Conservation (phyloP, 306 rosid species). For the Luffa acutangula region DNA sequence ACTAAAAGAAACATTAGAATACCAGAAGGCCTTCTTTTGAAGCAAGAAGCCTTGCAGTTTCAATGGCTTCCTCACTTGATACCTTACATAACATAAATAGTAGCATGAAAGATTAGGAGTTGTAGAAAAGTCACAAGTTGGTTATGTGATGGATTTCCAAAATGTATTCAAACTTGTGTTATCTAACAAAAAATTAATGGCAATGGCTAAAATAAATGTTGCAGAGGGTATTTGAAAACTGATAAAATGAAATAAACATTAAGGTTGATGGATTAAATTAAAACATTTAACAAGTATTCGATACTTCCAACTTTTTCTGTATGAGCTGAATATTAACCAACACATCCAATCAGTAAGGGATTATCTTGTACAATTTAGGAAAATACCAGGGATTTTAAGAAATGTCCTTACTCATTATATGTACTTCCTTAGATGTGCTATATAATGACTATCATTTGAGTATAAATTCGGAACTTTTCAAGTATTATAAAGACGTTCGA, state of each 20-base stretch:
- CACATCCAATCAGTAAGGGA: neutral
- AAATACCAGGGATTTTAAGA: neutral
- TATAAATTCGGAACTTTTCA: neutral
- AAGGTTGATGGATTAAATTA: neutral
- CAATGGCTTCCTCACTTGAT: conserved; percentile 63
- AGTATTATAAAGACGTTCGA: neutral
- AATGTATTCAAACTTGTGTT: neutral
- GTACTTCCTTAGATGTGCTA: neutral
- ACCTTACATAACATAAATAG: conserved; percentile 19
- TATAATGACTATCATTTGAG: neutral
- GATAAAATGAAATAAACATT: neutral
- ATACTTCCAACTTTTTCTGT: neutral
- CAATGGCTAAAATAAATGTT: neutral
- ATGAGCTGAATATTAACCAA: neutral
- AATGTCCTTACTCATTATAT: neutral
- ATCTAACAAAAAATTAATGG: neutral
- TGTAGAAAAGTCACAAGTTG: neutral
- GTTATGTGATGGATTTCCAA: neutral
- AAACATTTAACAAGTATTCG: neutral
- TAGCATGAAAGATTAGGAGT: neutral
- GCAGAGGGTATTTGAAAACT: neutral
- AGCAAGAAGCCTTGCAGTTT: conserved; percentile 57
- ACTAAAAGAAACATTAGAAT: neutral
- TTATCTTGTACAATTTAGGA: neutral
- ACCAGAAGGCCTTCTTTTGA: conserved; percentile 84